Base-by-base conservation (phyloP, 1,284 basidiomycete genomes). In the Peniophora sp. region DNA sequence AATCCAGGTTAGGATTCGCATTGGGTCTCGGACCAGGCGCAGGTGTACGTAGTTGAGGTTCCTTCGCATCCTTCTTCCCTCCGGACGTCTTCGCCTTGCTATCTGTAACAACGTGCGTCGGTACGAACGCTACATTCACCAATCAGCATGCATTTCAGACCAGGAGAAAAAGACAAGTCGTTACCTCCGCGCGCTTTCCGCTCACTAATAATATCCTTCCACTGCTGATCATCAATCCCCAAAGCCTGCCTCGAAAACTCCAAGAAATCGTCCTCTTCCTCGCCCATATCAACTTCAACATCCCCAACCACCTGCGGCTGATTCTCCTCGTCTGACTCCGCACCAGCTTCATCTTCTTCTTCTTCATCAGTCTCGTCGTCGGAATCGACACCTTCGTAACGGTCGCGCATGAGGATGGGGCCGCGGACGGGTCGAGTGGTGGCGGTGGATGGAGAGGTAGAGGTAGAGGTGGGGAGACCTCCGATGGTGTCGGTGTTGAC, bases 211-310 rank as follows among this genome's bases (percentile, higher is more conserved):
- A 97, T 97, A 17, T 81, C 77, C 19, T 75, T 70, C 89, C 93
- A 97, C 65, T 92, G 84, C 16, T 82, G 79, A 56, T 92, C 85
- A 46, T 77, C 79, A 57, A 97, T 87, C 0, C 94, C 94, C 39
- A 97, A 70, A 6, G 89, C 83, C 60, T 96, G 88, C 46, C 91
- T 80, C 11, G 94, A 89, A 66, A 97, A 97, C 65, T 91, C 87
- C 44, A 97, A 69, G 58, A 97, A 97, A 57, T 96, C 94, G 55
- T 89, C 90, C 65, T 91, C 79, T 67, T 97, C 94, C 58, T 89
- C 83, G 17, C 77, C 80, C 85, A 97, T 94, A 56, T 94, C 86
- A 43, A 92, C 78, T 59, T 93, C 89, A 16, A 90, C 68, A 24
- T 91, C 89, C 19, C 88, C 90, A 5, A 89, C 82, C 1, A 92